phyloP scores from a whole-genome alignment of 139 green algal genomes.

The Tetratostichococcus sp. region DNA sequence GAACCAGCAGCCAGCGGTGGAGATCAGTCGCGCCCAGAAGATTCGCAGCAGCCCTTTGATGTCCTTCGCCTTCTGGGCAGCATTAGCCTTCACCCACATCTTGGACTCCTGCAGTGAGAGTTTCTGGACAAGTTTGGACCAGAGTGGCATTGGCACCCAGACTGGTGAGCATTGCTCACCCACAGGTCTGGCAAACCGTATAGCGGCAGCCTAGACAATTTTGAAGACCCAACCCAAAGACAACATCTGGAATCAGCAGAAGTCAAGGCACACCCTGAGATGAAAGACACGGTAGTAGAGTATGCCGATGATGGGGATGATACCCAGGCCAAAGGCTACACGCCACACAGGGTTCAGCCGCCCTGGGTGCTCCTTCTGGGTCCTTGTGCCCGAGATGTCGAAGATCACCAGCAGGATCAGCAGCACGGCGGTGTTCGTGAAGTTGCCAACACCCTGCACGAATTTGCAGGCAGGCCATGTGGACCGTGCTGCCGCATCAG shows the following conservation, averaged over 20 bases:
- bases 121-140: too few relatives aligned
- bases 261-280: not conserved
- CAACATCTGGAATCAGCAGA: too few relatives aligned
- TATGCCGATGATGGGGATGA: constrained; percentile 26
- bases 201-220: too few relatives aligned
- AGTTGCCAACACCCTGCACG: constrained; percentile 29
- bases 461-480: too few relatives aligned
- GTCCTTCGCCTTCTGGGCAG: not conserved
- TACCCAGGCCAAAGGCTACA: constrained; percentile 18
- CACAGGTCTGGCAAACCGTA: too few relatives aligned
- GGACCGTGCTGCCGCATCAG: too few relatives aligned
- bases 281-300: constrained; percentile 10
- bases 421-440: constrained; percentile 21
- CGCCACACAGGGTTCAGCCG: constrained; percentile 21
- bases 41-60: not conserved
- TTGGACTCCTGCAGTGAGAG: not conserved
- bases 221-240: too few relatives aligned
- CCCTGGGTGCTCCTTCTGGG: not conserved
- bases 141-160: too few relatives aligned
- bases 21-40: constrained; percentile 14
- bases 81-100: not conserved
- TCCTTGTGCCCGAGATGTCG: not conserved
- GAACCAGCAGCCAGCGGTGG: constrained; percentile 24
- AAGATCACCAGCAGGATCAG: constrained; percentile 14
- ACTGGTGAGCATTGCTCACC: too few relatives aligned